Evolutionary conservation across 1,139 yeast species (phyloP), one percentile per base, ranked within the genome.

Genomic region (Candida frijolesensis): DNA sequence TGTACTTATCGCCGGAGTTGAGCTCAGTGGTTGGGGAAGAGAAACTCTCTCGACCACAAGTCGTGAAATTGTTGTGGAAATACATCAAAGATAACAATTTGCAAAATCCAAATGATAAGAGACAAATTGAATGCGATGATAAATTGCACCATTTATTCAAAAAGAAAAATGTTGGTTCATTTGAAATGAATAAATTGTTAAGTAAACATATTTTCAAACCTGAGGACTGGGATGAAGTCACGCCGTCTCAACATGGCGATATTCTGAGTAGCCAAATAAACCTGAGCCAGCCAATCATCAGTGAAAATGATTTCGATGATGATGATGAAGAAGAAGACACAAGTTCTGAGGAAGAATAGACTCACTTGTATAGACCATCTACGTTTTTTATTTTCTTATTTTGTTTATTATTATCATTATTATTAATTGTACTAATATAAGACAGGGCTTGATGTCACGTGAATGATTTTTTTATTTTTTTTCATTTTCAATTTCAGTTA

Each of bases 31-130:
- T 74, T 9, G 82, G 74, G 0, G 66, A 60, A n/a, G 65, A 64
- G 4, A 60, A 67, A 50, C 62, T 79, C 49, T 78, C 89, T 1
- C 71, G 96, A 57, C 86, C 95, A 0, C 86, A 85, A 61, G 85
- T 86, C 27, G 92, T 87, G 32, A 87, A 87, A 58, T 70, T 68
- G 45, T 68, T 89, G 18, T 89, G 96, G 96, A 80, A 74, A 11
- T 84, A 89, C 63, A 87, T 89, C 56, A 87, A 85, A 61, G 78
- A 66, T 19, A 64, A 85, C 53, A 67, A 82, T 46, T 68, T 89
- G 41, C 96, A 89, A 62, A 83, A 87, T 58, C 89, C 92, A 1
- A 64, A 71, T 1, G 89, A 89, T 64, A 78, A 79, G 56, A 71
- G 95, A 52, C 83, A 82, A 52, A 85, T 89, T 18, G 18, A 80